A percentile compares a stretch with the other conserved stretches of the same genome.
Evolutionary conservation across 2,329 filamentous ascomycete genomes (phyloP).

Genomic region (Aureobasidium sp.): DNA sequence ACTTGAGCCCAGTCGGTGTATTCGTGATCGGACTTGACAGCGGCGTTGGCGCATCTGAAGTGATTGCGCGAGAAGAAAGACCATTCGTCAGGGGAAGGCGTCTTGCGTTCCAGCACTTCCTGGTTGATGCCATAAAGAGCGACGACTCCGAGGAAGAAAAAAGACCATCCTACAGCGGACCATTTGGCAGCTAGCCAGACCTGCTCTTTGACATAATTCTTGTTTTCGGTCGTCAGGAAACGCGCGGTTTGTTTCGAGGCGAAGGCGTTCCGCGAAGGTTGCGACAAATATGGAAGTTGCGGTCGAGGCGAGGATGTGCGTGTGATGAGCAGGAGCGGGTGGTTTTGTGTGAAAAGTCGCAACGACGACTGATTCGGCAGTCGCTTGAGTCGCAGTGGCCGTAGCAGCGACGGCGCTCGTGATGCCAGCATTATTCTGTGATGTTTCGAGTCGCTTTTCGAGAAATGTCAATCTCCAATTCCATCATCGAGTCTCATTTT

Average conservation of each 20-base stretch:
- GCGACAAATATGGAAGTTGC: constrained; percentile 59
- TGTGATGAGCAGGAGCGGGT: constrained; percentile 46
- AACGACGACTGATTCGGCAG: constrained; percentile 1
- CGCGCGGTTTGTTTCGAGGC: constrained; percentile 49
- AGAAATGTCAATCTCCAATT: neutral
- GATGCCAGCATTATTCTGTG: neutral
- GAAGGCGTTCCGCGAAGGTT: constrained; percentile 37
- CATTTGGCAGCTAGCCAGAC: constrained; percentile 63
- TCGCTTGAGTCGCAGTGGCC: constrained; percentile 21
- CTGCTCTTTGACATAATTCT: constrained; percentile 62
- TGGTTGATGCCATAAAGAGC: constrained; percentile 62
- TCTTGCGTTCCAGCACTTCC: constrained; percentile 66
- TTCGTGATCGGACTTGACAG: constrained; percentile 46
- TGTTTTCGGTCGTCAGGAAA: constrained; percentile 72
- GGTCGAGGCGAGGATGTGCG: constrained; percentile 45
- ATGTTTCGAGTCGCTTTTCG: neutral
- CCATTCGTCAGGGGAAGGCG: constrained; percentile 82
- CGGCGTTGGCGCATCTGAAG: constrained; percentile 51
- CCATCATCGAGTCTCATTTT: neutral
- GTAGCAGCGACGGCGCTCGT: constrained; percentile 19
- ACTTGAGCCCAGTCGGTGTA: constrained; percentile 63
- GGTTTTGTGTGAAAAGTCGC: constrained; percentile 53
- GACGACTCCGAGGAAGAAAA: constrained; percentile 52
- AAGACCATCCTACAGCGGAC: constrained; percentile 58
- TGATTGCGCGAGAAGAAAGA: constrained; percentile 60